Base-by-base conservation (phyloP, 2,329 filamentous ascomycete genomes). In the Arthrobotrys megalospora region DNA sequence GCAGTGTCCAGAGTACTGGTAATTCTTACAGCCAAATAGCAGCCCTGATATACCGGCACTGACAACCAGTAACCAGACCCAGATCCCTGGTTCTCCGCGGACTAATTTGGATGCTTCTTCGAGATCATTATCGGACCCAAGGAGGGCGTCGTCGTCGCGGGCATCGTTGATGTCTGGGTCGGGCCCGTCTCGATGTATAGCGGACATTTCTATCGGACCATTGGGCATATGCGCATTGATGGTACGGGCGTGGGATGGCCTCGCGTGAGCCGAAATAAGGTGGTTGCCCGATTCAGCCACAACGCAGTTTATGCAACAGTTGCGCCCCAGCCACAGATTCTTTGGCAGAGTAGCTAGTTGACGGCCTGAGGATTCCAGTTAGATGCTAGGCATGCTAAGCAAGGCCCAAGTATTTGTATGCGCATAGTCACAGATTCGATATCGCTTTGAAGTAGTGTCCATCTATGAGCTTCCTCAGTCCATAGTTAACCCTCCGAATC, bases 1-100 rank as follows among this genome's bases (percentile, higher is more conserved):
- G 14, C 10, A 36, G 28, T 34, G 6, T 19, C 12, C 6, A 19
- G 12, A n/a, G 34, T 28, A 24, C 36, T 6, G 12, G 12, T 38
- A 19, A 8, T 11, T 34, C 89, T 81, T 83, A 90, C 90, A 92
- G 81, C 90, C 90, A 85, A 92, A 92, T 0, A 92, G 82, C 0
- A 92, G 85, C 6, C 90, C 90, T 80, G 89, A 91, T 66, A 92
- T 90, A 4, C 90, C 89, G 10, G 90, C 90, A 10, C 89, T 88
- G 62, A 91, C 84, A 2, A 90, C 91, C 79, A 92, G 84, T 12
- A 89, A 82, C 86, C 90, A 88, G 36, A 91, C 75, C 75, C 75
- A 78, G 16, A 78, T 78, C 43, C 75, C 75, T 41, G 75, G 75
- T 21, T 72, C 58, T 28, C 75, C 75, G 21, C 53, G 58, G n/a